phyloP scores from a whole-genome alignment of 208 protist species.

The Leishmania major region DNA sequence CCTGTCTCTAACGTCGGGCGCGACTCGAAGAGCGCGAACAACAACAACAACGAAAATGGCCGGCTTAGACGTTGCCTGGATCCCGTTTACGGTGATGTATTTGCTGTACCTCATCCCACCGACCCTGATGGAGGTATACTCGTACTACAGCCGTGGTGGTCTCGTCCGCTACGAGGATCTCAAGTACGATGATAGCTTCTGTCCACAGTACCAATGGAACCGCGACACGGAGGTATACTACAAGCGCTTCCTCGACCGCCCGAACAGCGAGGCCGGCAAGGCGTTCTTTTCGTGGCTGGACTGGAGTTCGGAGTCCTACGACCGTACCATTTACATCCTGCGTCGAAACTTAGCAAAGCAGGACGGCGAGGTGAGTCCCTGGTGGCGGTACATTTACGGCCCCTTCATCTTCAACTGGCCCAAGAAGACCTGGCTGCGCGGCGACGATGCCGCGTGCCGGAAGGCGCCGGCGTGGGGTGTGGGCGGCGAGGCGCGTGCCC shows the following conservation, averaged over 20 bases:
- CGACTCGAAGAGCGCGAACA: background rate
- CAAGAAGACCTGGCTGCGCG: conserved; percentile 88
- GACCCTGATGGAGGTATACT: conserved; percentile 92
- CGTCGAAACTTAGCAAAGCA: conserved; percentile 75
- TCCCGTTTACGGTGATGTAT: conserved; percentile 88
- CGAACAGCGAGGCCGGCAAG: conserved; percentile 81
- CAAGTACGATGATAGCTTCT: conserved; percentile 88
- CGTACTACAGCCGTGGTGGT: conserved; percentile 89
- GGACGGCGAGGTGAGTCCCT: conserved; percentile 68
- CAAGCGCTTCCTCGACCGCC: conserved; percentile 89
- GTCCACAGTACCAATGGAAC: conserved; percentile 60
- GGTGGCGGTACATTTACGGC: conserved; percentile 86
- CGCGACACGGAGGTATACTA: conserved; percentile 81
- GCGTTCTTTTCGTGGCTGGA: conserved; percentile 90
- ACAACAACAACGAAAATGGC: conserved; percentile 39
- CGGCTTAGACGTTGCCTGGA: conserved; percentile 79
- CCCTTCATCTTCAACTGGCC: conserved; percentile 92
- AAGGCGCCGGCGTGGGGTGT: conserved; percentile 82
- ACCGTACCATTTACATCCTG: conserved; percentile 81
- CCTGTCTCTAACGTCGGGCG: background rate
- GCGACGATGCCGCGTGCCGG: conserved; percentile 79
- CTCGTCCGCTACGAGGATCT: conserved; percentile 83
- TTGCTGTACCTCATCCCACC: conserved; percentile 87
- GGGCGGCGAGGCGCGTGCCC: conserved; percentile 78
- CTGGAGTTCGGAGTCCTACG: conserved; percentile 87